Percentiles rank a stretch among this genome's conserved stretches.
These are phyloP conservation scores for Aquilaria yunnanensis DNA, from an alignment of 345 rosid species.

Conservation along the genomic window DNA sequence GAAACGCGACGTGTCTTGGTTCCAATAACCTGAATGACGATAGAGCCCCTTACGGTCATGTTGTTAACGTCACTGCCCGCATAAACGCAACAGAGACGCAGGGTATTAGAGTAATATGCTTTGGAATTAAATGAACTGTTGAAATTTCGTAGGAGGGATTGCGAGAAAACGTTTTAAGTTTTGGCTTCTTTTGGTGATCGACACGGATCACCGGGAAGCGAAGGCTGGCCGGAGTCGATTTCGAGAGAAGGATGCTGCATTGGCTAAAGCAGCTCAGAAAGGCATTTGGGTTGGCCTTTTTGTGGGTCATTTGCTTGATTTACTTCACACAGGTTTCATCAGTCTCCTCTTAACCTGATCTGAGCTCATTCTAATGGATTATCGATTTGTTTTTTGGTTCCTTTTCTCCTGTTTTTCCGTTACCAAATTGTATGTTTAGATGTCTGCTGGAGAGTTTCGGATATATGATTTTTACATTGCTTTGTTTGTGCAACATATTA, in stretches of 20 bases:
- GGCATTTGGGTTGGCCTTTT: conserved; percentile 72
- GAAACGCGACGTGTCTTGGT: not conserved
- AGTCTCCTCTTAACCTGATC: not conserved
- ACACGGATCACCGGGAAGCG: not conserved
- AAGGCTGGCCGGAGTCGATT: not conserved
- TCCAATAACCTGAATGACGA: conserved; percentile 1
- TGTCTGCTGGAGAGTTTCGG: too few relatives aligned
- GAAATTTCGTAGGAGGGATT: conserved; percentile 6
- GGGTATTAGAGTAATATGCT: conserved; percentile 19
- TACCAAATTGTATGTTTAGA: too few relatives aligned
- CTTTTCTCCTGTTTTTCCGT: not conserved
- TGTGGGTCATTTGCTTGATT: conserved; percentile 89
- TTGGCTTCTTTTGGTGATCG: not conserved
- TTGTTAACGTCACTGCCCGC: too few relatives aligned
- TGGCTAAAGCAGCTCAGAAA: conserved; percentile 54
- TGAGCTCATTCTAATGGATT: not conserved
- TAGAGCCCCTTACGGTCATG: not conserved
- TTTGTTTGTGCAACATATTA: too few relatives aligned
- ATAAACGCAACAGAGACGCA: not conserved
- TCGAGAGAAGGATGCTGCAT: conserved; percentile 39
- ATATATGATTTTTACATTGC: too few relatives aligned
- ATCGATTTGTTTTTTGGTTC: not conserved
- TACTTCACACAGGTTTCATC: conserved; percentile 79
- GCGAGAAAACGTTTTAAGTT: not conserved
- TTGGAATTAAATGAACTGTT: not conserved